These are phyloP conservation scores for Oryza australiensis DNA, from an alignment of 176 grass and related monocot genomes.

Conservation along the genomic window DNA sequence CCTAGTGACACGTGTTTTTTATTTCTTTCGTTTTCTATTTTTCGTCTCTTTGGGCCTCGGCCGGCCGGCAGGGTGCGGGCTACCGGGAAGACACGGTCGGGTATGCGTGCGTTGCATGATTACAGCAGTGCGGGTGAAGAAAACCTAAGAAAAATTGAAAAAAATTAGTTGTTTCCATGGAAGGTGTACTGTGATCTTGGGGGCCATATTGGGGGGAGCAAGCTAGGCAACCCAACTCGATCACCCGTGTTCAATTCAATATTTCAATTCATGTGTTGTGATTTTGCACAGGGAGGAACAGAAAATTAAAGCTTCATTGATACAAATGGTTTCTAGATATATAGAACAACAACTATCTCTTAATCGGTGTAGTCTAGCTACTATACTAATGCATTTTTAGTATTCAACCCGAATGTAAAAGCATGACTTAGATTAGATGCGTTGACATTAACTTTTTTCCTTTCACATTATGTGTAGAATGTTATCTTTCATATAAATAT, in stretches of 20 bases:
- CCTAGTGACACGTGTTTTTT: slow-evolving; percentile 6
- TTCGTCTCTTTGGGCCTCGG: neutral
- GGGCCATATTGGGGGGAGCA: too few relatives aligned
- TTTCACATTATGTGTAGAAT: neutral
- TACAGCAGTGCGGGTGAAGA: slow-evolving; percentile 26
- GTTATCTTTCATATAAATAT: neutral
- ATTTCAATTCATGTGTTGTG: neutral
- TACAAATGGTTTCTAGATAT: neutral
- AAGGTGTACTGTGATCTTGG: neutral
- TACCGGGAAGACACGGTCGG: neutral
- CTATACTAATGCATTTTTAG: too few relatives aligned
- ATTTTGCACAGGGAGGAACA: neutral
- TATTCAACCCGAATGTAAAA: too few relatives aligned
- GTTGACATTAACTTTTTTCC: neutral
- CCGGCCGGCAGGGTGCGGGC: neutral
- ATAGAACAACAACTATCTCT: too few relatives aligned
- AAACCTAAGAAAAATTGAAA: neutral
- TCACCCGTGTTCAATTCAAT: too few relatives aligned
- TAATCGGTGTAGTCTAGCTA: too few relatives aligned
- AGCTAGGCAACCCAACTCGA: neutral
- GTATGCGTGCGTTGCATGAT: neutral
- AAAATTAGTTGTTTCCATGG: neutral
- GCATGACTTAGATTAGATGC: neutral
- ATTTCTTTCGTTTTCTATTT: neutral
- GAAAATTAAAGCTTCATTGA: too few relatives aligned